phyloP scores from a whole-genome alignment of 768 basidiomycete species.

The Tylopilus felleus region DNA sequence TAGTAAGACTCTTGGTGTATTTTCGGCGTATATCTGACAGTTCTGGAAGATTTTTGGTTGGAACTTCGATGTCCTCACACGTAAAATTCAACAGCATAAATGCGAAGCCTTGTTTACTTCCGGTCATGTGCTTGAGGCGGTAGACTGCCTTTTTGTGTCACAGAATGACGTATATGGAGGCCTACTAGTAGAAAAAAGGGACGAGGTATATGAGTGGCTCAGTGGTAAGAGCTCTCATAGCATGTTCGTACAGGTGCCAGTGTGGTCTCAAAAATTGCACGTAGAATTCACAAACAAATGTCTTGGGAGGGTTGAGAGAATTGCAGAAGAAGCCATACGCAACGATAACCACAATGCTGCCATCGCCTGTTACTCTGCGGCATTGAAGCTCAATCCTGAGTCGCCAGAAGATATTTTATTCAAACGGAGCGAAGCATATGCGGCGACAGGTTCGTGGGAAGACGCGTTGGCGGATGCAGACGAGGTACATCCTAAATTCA shows the following conservation, averaged over 20 bases:
- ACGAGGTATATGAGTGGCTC: neutral
- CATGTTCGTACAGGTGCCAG: neutral
- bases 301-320: neutral
- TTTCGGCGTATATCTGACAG: neutral
- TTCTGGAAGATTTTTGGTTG: conserved; percentile 13
- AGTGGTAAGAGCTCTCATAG: neutral
- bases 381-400: neutral
- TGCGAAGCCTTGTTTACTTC: neutral
- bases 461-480: conserved; percentile 5
- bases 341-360: neutral
- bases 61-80: conserved; percentile 2
- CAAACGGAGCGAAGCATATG: conserved; percentile 10
- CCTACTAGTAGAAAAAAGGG: neutral
- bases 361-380: neutral
- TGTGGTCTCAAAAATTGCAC: neutral
- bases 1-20: neutral
- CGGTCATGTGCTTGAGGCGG: neutral
- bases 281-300: conserved; percentile 1
- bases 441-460: conserved; percentile 1
- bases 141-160: neutral
- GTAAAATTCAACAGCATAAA: neutral
- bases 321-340: conserved; percentile 3
- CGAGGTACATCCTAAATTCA: neutral
- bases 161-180: neutral
- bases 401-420: neutral